Base-by-base conservation (phyloP, 2,329 filamentous ascomycete genomes). In the Dryadomyces quercus-mongolicae region DNA sequence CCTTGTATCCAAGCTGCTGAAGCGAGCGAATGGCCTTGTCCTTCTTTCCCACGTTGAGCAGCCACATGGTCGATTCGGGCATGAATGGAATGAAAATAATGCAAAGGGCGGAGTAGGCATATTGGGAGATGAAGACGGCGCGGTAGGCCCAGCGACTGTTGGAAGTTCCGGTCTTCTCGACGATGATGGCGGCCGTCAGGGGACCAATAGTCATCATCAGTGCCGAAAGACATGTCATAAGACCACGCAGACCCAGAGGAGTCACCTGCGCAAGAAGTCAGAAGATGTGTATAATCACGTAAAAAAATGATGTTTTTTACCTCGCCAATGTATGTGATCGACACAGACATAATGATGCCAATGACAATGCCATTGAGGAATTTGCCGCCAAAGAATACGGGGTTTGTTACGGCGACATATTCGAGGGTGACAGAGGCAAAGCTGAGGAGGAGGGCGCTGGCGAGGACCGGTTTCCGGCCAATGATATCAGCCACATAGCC, bases 21-120 rank as follows among this genome's bases (percentile, higher is more conserved):
- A 75, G 60, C 3, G 70, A 66, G 12, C 59, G 56, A 43, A 69
- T 66, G 0, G 73, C 73, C 34, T 74, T 70, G 1, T 68, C 67
- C 9, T 59, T 59, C 15, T 66, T 63, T 3, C 70, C 71, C 52
- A 66, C 68, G 4, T 73, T 68, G 16, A 74, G 68, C 34, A 59
- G 52, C 55, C 56, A 59, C 49, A 52, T 53, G 40, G 57, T 49
- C 34, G 58, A 58, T 53, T 58, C 56, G 34, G 56, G 56, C 34
- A 54, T 52, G 20, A 56, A 56, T 16, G 65, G 55, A 4, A 65
- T 56, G 9, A 63, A 52, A 10, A 56, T 15, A 7, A 54, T 54
- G 34, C 50, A 48, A n/a, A 60, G 16, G 31, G 25, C 61, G 5
- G 61, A 58, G 54, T 64, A 62, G 18, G 60, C 62, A 43, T 60